Evolutionary conservation across 495 filamentous ascomycete genomes (phyloP).

Genomic region (Hypoxylon subgilvum): DNA sequence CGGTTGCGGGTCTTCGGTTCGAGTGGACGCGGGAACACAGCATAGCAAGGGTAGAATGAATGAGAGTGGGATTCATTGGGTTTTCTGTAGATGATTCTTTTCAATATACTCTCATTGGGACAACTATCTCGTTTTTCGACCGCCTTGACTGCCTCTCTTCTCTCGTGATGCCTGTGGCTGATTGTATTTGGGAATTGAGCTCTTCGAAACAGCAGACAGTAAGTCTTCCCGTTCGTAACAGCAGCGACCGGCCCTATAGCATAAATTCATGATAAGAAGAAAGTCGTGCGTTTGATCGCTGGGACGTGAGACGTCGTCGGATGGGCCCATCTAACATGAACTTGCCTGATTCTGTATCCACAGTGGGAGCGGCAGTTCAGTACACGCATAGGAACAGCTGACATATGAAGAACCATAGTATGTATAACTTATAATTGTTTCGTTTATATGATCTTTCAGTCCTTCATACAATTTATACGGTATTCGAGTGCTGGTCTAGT

Average conservation of each 20-base stretch:
- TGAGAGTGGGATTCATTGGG: slow-evolving; percentile 22
- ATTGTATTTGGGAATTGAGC: too few species aligned
- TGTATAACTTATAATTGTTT: too few species aligned
- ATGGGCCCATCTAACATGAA: slow-evolving; percentile 2
- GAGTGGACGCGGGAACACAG: slow-evolving; percentile 16
- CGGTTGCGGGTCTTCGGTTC: slow-evolving; percentile 29
- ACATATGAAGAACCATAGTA: too few species aligned
- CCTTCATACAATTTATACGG: too few species aligned
- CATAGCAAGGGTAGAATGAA: slow-evolving; percentile 29
- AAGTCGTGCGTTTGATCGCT: slow-evolving; percentile 17
- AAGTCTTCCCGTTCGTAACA: too few species aligned
- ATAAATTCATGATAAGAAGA: neutral
- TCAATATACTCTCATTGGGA: slow-evolving; percentile 17
- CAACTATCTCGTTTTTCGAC: neutral
- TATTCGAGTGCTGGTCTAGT: too few species aligned
- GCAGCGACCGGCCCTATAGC: too few species aligned
- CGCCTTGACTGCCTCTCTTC: too few species aligned
- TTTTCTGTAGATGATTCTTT: slow-evolving; percentile 29
- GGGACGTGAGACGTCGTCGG: slow-evolving; percentile 18
- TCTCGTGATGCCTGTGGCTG: too few species aligned
- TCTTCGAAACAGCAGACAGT: neutral
- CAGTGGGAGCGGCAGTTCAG: neutral
- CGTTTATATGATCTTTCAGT: too few species aligned
- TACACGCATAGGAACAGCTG: neutral
- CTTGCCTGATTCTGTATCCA: too few species aligned